A percentile compares a stretch with the other conserved stretches of the same genome.
Evolutionary conservation across 371 early-diverging fungal species (phyloP).

Genomic region (Zychaea mexicana): DNA sequence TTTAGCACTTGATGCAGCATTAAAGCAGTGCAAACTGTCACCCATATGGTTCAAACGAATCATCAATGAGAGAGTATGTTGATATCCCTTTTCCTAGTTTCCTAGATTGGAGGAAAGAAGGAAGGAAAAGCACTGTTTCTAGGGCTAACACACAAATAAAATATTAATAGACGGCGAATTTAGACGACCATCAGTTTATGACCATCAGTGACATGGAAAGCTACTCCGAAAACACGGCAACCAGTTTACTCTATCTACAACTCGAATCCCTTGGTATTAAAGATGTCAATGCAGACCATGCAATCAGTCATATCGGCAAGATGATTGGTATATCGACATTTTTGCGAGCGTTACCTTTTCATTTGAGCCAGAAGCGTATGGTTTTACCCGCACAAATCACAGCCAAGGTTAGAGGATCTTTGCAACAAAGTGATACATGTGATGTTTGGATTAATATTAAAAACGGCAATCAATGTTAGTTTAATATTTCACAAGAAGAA

Average conservation of each 20-base stretch:
- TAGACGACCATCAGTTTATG: slow-evolving; percentile 70
- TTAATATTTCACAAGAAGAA: slow-evolving; percentile 70
- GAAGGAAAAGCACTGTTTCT: no score
- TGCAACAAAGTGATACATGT: not conserved
- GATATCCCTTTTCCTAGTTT: no score
- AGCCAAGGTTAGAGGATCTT: slow-evolving; percentile 78
- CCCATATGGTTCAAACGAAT: slow-evolving; percentile 73
- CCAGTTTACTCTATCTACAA: slow-evolving; percentile 84
- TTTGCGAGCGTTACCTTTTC: slow-evolving; percentile 71
- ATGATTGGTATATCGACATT: slow-evolving; percentile 82
- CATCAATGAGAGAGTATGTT: slow-evolving; percentile 70
- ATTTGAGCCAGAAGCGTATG: slow-evolving; percentile 65
- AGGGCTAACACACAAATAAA: not conserved
- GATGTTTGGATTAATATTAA: no score
- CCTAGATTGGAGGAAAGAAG: no score
- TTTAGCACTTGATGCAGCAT: slow-evolving; percentile 50
- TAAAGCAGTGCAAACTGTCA: slow-evolving; percentile 55
- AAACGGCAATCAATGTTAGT: no score
- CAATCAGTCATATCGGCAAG: slow-evolving; percentile 89
- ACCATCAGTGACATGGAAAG: slow-evolving; percentile 80
- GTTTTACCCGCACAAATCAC: slow-evolving; percentile 75
- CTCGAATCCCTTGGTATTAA: slow-evolving; percentile 84
- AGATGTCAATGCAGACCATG: slow-evolving; percentile 87
- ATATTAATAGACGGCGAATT: slow-evolving; percentile 54
- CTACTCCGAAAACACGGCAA: slow-evolving; percentile 88